Evolutionary conservation across 2,329 filamentous ascomycete genomes (phyloP).

Genomic region (Aureobasidium vineae): DNA sequence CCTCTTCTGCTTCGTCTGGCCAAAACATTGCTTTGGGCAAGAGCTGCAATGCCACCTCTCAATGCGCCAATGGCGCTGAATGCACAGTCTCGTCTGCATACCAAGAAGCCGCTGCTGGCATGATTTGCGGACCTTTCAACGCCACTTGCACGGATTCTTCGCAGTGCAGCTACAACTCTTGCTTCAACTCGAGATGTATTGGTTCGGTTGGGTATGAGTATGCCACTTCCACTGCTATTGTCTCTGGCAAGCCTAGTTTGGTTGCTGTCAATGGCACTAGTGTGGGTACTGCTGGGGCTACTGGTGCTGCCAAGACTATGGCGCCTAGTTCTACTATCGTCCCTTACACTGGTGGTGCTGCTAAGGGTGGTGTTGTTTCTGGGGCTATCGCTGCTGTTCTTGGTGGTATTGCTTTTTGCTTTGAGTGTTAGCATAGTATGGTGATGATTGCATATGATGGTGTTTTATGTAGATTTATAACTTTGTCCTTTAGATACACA

Average conservation of each 20-base stretch:
- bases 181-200: constrained; percentile 32
- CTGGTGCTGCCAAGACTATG: not conserved
- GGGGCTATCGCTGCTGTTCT: not conserved
- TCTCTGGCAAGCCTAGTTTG: not conserved
- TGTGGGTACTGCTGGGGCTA: not conserved
- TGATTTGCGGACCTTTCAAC: constrained; percentile 32
- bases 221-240: not conserved
- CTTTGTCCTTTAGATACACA: no score
- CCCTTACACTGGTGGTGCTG: constrained; percentile 19
- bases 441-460: not conserved
- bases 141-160: constrained; percentile 30
- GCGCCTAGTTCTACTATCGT: not conserved
- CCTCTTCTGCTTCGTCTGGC: constrained; percentile 21
- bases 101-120: constrained; percentile 11
- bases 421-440: not conserved
- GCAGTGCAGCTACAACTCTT: constrained; percentile 34
- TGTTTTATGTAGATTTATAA: not conserved
- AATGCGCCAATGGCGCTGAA: constrained; percentile 29
- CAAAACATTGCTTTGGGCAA: constrained; percentile 30
- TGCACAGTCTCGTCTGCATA: constrained; percentile 31
- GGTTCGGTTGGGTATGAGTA: constrained; percentile 28
- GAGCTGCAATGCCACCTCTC: constrained; percentile 28
- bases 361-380: not conserved
- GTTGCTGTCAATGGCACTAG: not conserved
- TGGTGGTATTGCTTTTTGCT: constrained; percentile 14